phyloP scores from a whole-genome alignment of 257 asterid genomes.

The Nicotiana noctiflora region DNA sequence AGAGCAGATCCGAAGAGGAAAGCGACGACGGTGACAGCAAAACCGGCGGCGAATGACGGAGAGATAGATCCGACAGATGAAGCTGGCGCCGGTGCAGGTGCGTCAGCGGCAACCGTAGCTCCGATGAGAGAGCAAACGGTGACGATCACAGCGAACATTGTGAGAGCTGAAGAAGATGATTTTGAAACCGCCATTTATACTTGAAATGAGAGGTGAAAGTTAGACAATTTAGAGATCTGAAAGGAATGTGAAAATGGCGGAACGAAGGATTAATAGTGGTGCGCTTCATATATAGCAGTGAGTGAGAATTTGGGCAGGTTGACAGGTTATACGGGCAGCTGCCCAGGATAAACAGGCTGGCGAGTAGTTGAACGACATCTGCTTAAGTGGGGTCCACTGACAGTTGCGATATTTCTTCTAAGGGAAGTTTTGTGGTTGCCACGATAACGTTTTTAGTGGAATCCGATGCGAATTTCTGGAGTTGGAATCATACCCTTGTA shows the following conservation, averaged over 20 bases:
- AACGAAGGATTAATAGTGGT: not conserved
- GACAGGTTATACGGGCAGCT: conserved; percentile 36
- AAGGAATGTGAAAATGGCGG: not conserved
- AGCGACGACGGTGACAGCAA: conserved; percentile 26
- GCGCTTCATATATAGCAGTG: conserved; percentile 9
- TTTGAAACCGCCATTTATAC: conserved; percentile 33
- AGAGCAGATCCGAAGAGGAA: conserved; percentile 37
- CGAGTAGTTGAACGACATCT: conserved; percentile 10
- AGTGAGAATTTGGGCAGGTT: conserved; percentile 31
- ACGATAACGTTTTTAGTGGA: not conserved
- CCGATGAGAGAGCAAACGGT: conserved; percentile 32
- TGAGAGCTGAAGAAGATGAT: conserved; percentile 14
- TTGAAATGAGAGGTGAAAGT: not conserved
- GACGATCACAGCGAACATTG: conserved; percentile 16
- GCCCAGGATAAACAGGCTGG: conserved; percentile 51
- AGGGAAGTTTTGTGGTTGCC: not conserved
- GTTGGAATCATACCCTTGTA: not conserved
- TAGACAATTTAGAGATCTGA: conserved; percentile 1
- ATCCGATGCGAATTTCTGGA: not conserved
- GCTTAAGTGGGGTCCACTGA: not conserved
- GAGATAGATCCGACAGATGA: conserved; percentile 31
- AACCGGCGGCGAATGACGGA: conserved; percentile 7
- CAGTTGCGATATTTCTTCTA: not conserved
- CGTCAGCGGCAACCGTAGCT: conserved; percentile 28
- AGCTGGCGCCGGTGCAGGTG: conserved; percentile 42